phyloP scores from a whole-genome alignment of 768 basidiomycete species.

The Cystobasidium ongulense region DNA sequence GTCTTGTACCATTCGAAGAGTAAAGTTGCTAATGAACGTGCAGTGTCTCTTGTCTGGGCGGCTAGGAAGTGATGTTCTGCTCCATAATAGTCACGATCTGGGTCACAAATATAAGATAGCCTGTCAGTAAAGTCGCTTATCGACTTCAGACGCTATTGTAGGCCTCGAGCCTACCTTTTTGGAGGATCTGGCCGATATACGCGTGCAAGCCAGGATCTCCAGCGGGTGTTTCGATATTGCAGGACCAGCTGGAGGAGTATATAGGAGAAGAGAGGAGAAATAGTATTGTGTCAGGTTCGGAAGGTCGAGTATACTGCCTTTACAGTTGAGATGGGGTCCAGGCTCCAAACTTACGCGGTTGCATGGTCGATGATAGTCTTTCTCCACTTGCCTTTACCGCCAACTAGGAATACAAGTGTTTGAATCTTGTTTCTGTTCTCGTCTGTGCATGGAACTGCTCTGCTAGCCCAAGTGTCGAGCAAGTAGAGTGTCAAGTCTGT shows the following conservation, averaged over 20 bases:
- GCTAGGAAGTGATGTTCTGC: constrained; percentile 79
- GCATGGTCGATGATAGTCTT: constrained; percentile 53
- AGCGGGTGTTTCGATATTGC: constrained; percentile 65
- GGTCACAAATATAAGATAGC: not conserved
- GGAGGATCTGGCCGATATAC: constrained; percentile 77
- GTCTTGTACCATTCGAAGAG: constrained; percentile 69
- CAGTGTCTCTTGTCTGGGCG: constrained; percentile 81
- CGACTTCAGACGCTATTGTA: not conserved
- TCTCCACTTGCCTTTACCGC: constrained; percentile 24
- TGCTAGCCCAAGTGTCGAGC: constrained; percentile 71
- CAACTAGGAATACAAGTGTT: constrained; percentile 14
- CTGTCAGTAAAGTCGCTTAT: not conserved
- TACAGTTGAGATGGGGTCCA: too few relatives aligned
- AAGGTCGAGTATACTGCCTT: constrained; percentile 44
- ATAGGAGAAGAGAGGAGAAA: constrained; percentile 33
- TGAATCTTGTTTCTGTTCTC: constrained; percentile 35
- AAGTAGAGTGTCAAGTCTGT: constrained; percentile 72
- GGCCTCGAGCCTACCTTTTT: constrained; percentile 57
- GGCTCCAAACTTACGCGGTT: constrained; percentile 52
- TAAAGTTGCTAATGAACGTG: constrained; percentile 73
- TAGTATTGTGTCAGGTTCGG: not conserved
- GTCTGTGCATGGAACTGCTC: constrained; percentile 52
- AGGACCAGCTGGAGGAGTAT: constrained; percentile 66
- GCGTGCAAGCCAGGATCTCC: constrained; percentile 83
- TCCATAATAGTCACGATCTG: constrained; percentile 65